A percentile compares a stretch with the other conserved stretches of the same genome.
These are phyloP conservation scores for Leishmania turanica DNA, from an alignment of 208 protist genomes.

Conservation along the genomic window DNA sequence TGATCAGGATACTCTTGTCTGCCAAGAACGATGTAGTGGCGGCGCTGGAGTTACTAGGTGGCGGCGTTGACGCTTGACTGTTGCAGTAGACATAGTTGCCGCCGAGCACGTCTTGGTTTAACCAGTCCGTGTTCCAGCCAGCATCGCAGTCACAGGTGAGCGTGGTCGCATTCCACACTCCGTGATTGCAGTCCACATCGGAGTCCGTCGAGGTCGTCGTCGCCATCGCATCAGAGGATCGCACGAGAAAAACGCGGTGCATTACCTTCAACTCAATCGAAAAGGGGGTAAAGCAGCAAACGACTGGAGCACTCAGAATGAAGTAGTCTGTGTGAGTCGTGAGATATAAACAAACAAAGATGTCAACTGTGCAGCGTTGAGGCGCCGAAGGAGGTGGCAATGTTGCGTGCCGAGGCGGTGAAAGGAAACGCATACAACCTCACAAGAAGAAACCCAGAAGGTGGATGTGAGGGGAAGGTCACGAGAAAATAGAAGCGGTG, in stretches of 20 bases:
- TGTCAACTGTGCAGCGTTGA: background rate
- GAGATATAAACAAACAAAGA: background rate
- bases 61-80: slow-evolving; percentile 26
- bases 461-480: background rate
- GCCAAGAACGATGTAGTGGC: background rate
- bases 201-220: background rate
- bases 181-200: slow-evolving; percentile 27
- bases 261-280: background rate
- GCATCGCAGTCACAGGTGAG: slow-evolving; percentile 24
- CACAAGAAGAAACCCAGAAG: background rate
- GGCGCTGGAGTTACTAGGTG: slow-evolving; percentile 1
- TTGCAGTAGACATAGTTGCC: slow-evolving; percentile 18
- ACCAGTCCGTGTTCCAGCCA: slow-evolving; percentile 29
- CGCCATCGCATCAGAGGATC: background rate
- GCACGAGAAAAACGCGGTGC: background rate
- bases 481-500: background rate
- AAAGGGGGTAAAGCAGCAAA: background rate
- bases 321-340: background rate
- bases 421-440: background rate
- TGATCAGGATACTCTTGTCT: slow-evolving; percentile 1
- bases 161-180: slow-evolving; percentile 19
- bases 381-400: background rate
- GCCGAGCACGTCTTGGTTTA: slow-evolving; percentile 24
- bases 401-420: background rate
- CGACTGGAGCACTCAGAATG: background rate